Base-by-base conservation (phyloP, 495 filamentous ascomycete genomes). In the Massariosphaeria phaeospora region DNA sequence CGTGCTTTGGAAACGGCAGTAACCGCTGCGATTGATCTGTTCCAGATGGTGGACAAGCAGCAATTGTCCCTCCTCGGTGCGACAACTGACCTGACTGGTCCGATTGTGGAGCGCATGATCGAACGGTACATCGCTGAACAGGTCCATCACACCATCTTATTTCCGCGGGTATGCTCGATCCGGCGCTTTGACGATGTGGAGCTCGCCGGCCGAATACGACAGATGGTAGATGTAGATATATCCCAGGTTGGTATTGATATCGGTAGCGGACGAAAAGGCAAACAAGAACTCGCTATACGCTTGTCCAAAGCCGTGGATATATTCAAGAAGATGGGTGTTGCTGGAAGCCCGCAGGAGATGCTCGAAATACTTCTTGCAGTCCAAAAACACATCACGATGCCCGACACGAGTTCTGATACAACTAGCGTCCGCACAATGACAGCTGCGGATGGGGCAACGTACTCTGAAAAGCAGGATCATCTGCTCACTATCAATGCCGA, bases 81-180 rank as follows among this genome's bases (percentile, higher is more conserved):
- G 7, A 94, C 89, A 3, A 99, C 94, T 2, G 89, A 96, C 57
- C 74, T 99, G 13, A 97, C 94, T 1, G 94, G 93, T 0, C 88
- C 89, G 12, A 68, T 90, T 18, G 91, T 97, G 9, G 94, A 99
- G 69, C 81, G 86, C 25, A 77, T 96, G 52, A 95, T 99, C 60
- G 94, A 99, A 70, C 85, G 89, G 12, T 97, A 97, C 71, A 83
- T 97, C 26, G 82, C 86, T 1, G 94, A 97, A 64, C 91, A 97
- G 68, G 81, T 96, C 11, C 91, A 99, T 57, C 86, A 93, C 64
- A 75, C 86, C 11, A 75, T 91, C 20, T 80, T 96, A 21, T 91
- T 89, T 60, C 90, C 91, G 12, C 77, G 86, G 41, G 71, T 99
- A 12, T 89, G 86, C 63, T 78, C 81, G 6, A 84, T 91, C 52